Evolutionary conservation across 306 rosid genomes (phyloP).

Genomic region (Inga oerstediana): DNA sequence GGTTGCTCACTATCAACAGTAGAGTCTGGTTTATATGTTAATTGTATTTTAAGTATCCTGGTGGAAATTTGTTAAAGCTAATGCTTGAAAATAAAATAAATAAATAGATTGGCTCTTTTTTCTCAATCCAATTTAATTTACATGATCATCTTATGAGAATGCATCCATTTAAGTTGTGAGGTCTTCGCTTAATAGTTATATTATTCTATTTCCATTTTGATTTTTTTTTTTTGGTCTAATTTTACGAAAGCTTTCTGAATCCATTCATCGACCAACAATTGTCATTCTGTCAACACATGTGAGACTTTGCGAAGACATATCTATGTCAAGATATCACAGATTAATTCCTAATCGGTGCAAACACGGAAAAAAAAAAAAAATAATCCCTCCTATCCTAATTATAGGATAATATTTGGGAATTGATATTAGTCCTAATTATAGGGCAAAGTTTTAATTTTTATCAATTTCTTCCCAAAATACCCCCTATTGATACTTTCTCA

Average conservation of each 20-base stretch:
- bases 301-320: neutral
- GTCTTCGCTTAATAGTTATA: neutral
- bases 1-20: neutral
- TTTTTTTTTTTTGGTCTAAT: neutral
- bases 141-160: neutral
- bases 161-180: neutral
- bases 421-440: no score
- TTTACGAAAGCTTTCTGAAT: neutral
- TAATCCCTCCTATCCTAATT: no score
- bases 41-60: neutral
- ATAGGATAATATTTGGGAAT: no score
- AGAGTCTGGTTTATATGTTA: neutral
- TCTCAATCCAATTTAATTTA: neutral
- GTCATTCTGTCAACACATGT: no score
- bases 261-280: neutral
- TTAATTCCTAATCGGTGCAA: neutral
- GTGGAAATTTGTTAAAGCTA: neutral
- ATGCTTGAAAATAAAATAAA: no score
- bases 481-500: no score
- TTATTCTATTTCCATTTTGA: neutral
- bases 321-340: neutral
- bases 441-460: no score
- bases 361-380: neutral
- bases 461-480: no score
- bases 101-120: neutral